Evolutionary conservation across 228 moss, liverwort and hornwort genomes (phyloP), one percentile per base, ranked within the genome.

Genomic region (Sphagnum magellanicum): DNA sequence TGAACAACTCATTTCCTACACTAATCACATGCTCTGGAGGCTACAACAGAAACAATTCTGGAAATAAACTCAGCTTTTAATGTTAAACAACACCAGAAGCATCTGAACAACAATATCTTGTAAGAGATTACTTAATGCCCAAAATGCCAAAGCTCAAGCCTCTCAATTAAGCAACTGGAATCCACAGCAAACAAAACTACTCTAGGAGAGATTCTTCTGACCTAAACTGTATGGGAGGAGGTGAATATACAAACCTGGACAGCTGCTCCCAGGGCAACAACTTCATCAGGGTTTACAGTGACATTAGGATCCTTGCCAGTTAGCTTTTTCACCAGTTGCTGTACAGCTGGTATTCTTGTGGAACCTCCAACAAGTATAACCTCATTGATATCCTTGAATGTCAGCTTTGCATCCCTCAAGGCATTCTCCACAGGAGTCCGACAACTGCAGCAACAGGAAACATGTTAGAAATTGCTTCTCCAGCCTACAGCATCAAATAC

Each of bases 301-400:
- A 84, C 84, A 13, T 84, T 84, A 1, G 84, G 84, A 16, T 69
- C 75, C 17, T 70, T 70, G 16, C 84, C 84, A 3, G 84, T 80
- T 4, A 84, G 69, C 61, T 50, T 74, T 32, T 75, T 84, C 32
- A 84, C 84, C 10, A 84, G 75, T 5, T 52, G 75, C 62, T 84
- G 84, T 0, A 84, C 84, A 17, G 84, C 84, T 10, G 84, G 84
- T 6, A 84, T 84, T 49, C 84, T 71, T 0, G 84, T 84, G 6
- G 84, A 84, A 9, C 84, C 84, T 50, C 84, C 84, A 0, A 84
- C 84, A 62, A 84, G 67, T 51, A 84, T 84, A 10, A 84, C 84
- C 68, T 84, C 84, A 48, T 80, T 84, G 50, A 84, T 65, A 47
- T 84, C 84, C 65, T 84, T 84, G 64, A 78, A 80, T 0, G 68